Evolutionary conservation across 768 basidiomycete species (phyloP).

Genomic region (Psilocybe tampanensis): DNA sequence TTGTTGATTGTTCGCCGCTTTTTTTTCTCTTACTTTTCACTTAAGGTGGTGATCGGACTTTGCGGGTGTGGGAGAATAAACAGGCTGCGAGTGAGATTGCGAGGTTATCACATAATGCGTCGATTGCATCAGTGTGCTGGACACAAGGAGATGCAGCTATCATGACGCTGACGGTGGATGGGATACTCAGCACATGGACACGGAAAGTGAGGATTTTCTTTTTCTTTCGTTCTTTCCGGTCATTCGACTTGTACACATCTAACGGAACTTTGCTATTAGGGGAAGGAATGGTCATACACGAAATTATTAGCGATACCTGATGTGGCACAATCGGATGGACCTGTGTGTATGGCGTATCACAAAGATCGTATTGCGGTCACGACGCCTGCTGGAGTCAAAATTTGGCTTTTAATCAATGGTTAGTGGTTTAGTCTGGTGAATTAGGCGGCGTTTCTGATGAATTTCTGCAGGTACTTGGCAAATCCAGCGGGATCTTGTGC

Average conservation of each 20-base stretch:
- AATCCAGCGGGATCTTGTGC: constrained; percentile 61
- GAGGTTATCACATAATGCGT: constrained; percentile 53
- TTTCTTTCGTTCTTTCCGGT: too few species aligned
- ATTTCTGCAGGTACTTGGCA: constrained; percentile 61
- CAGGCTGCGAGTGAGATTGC: constrained; percentile 50
- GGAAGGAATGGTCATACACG: constrained; percentile 49
- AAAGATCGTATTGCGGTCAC: constrained; percentile 65
- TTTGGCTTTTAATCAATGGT: constrained; percentile 70
- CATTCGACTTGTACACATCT: too few species aligned
- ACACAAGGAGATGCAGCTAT: constrained; percentile 59
- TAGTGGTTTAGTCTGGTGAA: constrained; percentile 3
- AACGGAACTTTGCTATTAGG: constrained; percentile 4
- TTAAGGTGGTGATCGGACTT: constrained; percentile 56
- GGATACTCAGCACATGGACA: constrained; percentile 61
- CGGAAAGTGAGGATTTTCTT: constrained; percentile 29
- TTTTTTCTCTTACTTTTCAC: constrained; percentile 2
- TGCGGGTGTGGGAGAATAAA: constrained; percentile 64
- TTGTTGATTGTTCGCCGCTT: background rate
- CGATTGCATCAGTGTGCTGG: constrained; percentile 53
- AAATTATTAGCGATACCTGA: constrained; percentile 37
- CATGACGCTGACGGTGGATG: constrained; percentile 58
- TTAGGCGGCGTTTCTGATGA: constrained; percentile 3
- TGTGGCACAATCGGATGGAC: constrained; percentile 25
- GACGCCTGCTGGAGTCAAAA: constrained; percentile 60
- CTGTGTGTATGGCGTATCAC: constrained; percentile 54